A percentile compares a stretch with the other conserved stretches of the same genome.
These are phyloP conservation scores for Abortiporus biennis DNA, from an alignment of 1,284 basidiomycete genomes.

Conservation along the genomic window DNA sequence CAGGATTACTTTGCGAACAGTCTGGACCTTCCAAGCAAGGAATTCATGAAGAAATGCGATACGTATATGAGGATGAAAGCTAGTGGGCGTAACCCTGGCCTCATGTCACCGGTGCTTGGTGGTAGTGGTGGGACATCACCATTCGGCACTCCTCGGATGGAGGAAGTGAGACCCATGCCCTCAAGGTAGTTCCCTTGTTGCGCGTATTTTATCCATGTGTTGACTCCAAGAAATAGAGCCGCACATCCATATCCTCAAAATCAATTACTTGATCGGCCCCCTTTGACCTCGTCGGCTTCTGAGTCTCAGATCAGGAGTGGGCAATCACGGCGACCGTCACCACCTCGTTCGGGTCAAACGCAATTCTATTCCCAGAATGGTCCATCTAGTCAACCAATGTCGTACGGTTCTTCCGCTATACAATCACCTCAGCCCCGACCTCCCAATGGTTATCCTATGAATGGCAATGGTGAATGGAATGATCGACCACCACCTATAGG, in stretches of 20 bases:
- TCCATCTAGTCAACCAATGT: constrained; percentile 29
- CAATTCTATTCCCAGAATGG: constrained; percentile 32
- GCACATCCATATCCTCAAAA: constrained; percentile 20
- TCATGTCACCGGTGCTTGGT: constrained; percentile 29
- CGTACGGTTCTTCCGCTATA: constrained; percentile 24
- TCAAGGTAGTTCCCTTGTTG: constrained; percentile 19
- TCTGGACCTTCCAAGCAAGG: constrained; percentile 81
- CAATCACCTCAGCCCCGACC: constrained; percentile 33
- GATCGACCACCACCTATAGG: constrained; percentile 38
- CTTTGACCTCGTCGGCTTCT: constrained; percentile 27
- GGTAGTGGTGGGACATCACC: constrained; percentile 25
- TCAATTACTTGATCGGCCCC: constrained; percentile 31
- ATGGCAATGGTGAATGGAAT: constrained; percentile 43
- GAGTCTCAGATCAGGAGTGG: constrained; percentile 38
- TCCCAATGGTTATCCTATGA: constrained; percentile 32
- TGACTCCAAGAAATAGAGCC: constrained; percentile 13
- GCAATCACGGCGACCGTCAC: constrained; percentile 32
- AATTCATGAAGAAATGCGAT: constrained; percentile 87
- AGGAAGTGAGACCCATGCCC: constrained; percentile 23
- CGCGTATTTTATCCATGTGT: background rate
- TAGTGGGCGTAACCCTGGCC: constrained; percentile 32
- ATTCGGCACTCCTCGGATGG: constrained; percentile 21
- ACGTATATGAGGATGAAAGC: constrained; percentile 58
- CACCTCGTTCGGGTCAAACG: constrained; percentile 33
- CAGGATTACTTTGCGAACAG: constrained; percentile 82